Evolutionary conservation across 2,329 filamentous ascomycete species (phyloP).

Genomic region (Fusarium globosum): DNA sequence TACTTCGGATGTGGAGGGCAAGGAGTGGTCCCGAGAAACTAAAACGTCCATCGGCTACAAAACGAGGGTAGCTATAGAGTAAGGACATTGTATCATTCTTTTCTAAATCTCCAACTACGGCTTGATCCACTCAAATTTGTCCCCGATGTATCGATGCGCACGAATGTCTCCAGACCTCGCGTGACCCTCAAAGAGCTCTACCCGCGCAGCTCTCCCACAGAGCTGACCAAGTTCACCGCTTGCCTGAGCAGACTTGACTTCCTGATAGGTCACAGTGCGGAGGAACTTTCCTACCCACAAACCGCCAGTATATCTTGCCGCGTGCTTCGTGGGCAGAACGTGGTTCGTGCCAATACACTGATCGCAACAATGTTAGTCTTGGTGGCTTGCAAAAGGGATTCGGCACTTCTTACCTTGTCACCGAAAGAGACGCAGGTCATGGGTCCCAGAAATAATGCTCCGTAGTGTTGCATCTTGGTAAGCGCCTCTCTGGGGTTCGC

Average conservation of each 20-base stretch:
- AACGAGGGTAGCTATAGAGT: too few relatives aligned
- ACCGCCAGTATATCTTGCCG: neutral
- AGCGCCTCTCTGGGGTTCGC: neutral
- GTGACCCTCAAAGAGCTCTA: neutral
- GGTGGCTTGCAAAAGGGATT: accelerated
- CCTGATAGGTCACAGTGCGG: neutral
- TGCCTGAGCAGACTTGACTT: neutral
- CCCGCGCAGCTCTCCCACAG: neutral
- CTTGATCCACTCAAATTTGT: neutral
- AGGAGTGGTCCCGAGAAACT: neutral
- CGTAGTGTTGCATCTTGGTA: neutral
- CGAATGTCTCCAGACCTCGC: neutral
- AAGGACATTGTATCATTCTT: neutral
- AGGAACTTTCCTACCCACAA: neutral
- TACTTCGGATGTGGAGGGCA: neutral
- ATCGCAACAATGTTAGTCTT: neutral
- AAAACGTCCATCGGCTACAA: neutral
- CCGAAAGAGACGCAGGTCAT: neutral
- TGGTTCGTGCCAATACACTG: neutral
- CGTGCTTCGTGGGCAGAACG: neutral
- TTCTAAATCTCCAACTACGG: neutral
- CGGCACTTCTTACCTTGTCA: neutral
- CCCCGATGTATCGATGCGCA: neutral
- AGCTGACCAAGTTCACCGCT: neutral
- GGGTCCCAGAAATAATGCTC: neutral